Conservation (phyloP, 495 filamentous ascomycete species). For the Hypoxylon subgilvum region DNA sequence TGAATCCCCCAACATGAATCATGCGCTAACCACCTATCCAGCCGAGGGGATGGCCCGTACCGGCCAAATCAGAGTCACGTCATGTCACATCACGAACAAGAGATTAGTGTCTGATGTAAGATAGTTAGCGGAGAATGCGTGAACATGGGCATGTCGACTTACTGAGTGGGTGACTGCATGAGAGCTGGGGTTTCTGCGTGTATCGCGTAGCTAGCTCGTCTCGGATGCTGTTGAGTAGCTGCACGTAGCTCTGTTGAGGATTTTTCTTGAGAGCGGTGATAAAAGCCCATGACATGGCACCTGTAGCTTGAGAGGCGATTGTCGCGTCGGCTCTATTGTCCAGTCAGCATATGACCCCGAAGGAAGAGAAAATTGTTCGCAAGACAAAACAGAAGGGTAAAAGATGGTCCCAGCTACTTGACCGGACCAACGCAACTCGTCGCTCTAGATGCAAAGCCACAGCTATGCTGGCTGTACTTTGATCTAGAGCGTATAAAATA, state of each 20-base stretch:
- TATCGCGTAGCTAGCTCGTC: constrained; percentile 90
- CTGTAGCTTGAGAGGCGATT: constrained; percentile 83
- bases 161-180: constrained; percentile 96
- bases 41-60: no score
- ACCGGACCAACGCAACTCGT: constrained; percentile 59
- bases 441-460: constrained; percentile 58
- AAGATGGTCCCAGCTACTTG: background rate
- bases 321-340: constrained; percentile 65
- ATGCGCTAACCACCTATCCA: no score
- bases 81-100: constrained; percentile 58
- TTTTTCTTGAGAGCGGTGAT: constrained; percentile 94
- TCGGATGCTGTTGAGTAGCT: constrained; percentile 92
- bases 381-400: background rate
- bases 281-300: constrained; percentile 98
- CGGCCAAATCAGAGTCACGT: no score
- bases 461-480: constrained; percentile 43
- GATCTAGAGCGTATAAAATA: constrained; percentile 50
- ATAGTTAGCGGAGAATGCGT: constrained; percentile 31
- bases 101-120: constrained; percentile 54
- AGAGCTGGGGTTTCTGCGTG: constrained; percentile 94
- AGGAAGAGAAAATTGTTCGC: background rate
- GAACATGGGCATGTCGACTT: constrained; percentile 46
- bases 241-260: constrained; percentile 96
- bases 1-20: no score
- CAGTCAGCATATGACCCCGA: background rate